Base-by-base conservation (phyloP, 352 stramenopile species). In the Phytophthora pisi region DNA sequence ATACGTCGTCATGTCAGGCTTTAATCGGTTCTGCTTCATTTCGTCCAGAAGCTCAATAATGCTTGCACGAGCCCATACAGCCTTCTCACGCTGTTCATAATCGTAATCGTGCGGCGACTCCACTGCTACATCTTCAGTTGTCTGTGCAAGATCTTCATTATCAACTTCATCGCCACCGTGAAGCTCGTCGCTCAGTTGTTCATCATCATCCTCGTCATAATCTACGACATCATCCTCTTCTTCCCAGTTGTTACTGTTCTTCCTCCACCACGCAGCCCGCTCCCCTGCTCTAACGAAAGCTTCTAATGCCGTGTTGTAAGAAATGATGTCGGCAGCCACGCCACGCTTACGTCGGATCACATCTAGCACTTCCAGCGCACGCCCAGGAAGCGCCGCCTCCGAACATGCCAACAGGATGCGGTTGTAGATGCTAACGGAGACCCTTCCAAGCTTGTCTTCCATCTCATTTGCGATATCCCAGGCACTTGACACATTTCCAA, bases 301-400 rank as follows among this genome's bases (percentile, higher is more conserved):
- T 63, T 79, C 80, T 2, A 94, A 38, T 5, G 83, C 66, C 16
- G 72, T 84, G 46, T 92, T 88, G 61, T 83, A 94, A 15, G 79
- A 85, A 60, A 78, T 60, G 0, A 78, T n/a, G 50, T 90, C 71
- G 5, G 73, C 77, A 16, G 46, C 24, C 18, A 84, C 31, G 7
- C 63, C 65, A 23, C 60, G 46, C 38, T 78, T 63, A 10, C 64
- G 23, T 7, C 70, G 51, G 40, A 91, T 82, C 51, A 81, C 72
- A 13, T 52, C 26, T 16, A 91, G 40, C 2, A 88, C 55, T 30
- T 84, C 65, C 10, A 92, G 40, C 2, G 82, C 84, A 30, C 60
- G 68, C 26, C 74, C 54, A 36, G 79, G 72, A 7, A 68, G 59
- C n/a, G 53, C 72, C 30, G 72, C 69, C 13, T 83, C 71, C 0